Evolutionary conservation across 768 basidiomycete species (phyloP).

Genomic region (Mycena floridula): DNA sequence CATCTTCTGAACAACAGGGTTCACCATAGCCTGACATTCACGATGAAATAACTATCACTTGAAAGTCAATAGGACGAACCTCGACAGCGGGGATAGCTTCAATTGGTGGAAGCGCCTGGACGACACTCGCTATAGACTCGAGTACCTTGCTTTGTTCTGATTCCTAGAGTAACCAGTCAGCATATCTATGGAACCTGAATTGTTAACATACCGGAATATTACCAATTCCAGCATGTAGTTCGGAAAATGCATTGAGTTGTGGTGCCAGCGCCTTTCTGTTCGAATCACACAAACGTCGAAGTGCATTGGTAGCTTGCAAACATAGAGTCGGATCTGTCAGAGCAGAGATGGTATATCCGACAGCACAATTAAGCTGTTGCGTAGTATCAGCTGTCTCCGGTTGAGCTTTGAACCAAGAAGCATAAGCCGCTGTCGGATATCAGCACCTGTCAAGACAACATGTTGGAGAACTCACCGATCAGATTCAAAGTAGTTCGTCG

Average conservation of each 20-base stretch:
- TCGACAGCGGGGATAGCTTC: constrained; percentile 77
- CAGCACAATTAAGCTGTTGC: constrained; percentile 54
- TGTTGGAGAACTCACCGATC: constrained; percentile 46
- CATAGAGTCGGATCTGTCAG: constrained; percentile 60
- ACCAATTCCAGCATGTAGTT: constrained; percentile 71
- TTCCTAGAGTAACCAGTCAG: constrained; percentile 37
- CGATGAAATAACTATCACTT: background rate
- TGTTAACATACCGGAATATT: constrained; percentile 64
- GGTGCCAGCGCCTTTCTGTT: constrained; percentile 80
- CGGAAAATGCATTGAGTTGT: constrained; percentile 80
- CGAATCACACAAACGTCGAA: constrained; percentile 85
- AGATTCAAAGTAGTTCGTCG: constrained; percentile 69
- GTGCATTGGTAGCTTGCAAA: constrained; percentile 70
- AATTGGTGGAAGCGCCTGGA: constrained; percentile 78
- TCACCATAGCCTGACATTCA: constrained; percentile 67
- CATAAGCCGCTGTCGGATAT: constrained; percentile 54
- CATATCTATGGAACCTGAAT: too few species aligned
- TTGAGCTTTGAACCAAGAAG: constrained; percentile 72
- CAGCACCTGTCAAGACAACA: constrained; percentile 1
- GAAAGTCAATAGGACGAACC: constrained; percentile 28
- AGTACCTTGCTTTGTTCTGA: constrained; percentile 87
- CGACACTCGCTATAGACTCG: constrained; percentile 89
- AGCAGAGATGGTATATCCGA: constrained; percentile 66
- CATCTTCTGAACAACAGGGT: constrained; percentile 67
- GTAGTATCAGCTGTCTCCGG: constrained; percentile 14